phyloP scores from a whole-genome alignment of 805 yeast genomes.

The Barnettozyma vustinii region DNA sequence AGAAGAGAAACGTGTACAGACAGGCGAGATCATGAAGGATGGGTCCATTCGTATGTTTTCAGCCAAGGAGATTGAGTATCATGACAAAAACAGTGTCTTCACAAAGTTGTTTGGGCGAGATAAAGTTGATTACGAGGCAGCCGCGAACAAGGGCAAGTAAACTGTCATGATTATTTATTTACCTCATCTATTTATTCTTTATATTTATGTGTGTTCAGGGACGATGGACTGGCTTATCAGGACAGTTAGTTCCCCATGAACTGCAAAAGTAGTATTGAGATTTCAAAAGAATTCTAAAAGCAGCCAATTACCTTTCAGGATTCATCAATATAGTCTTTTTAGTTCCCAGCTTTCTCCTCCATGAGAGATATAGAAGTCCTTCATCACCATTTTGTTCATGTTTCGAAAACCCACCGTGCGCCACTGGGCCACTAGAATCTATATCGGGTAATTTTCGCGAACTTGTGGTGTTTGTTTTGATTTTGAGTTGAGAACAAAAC shows the following conservation, averaged over 20 bases:
- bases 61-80: slow-evolving; percentile 18
- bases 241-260: too few relatives aligned
- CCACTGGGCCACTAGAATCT: background rate
- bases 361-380: too few relatives aligned
- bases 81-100: slow-evolving; percentile 17
- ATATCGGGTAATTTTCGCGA: slow-evolving; percentile 2
- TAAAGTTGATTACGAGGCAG: slow-evolving; percentile 19
- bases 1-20: slow-evolving; percentile 20
- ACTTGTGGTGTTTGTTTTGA: background rate
- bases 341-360: too few relatives aligned
- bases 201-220: background rate
- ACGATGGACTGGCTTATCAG: background rate
- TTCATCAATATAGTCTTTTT: too few relatives aligned
- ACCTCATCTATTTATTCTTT: background rate
- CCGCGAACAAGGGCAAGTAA: slow-evolving; percentile 8
- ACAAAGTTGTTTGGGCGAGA: slow-evolving; percentile 21
- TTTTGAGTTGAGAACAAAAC: background rate
- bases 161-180: background rate
- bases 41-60: slow-evolving; percentile 20
- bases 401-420: too few relatives aligned
- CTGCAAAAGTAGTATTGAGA: too few relatives aligned
- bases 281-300: too few relatives aligned
- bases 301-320: too few relatives aligned
- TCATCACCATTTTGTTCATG: too few relatives aligned
- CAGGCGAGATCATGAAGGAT: slow-evolving; percentile 22